Percentiles rank a stretch among this genome's conserved stretches.
These are phyloP conservation scores for Neoboletus subvelutipes DNA, from an alignment of 768 basidiomycete species.

Conservation along the genomic window DNA sequence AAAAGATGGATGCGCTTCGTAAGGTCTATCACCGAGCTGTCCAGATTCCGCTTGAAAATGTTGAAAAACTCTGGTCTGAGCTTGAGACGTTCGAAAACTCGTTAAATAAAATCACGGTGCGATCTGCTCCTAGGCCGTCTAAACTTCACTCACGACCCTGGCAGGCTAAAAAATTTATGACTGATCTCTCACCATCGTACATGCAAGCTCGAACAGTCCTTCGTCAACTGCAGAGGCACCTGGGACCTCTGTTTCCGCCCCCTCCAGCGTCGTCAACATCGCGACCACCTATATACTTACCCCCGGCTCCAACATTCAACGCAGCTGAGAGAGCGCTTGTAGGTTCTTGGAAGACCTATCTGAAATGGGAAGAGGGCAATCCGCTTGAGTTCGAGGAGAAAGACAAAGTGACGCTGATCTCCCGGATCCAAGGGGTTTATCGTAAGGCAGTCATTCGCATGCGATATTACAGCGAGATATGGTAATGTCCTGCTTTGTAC, in stretches of 20 bases:
- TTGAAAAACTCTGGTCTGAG: conserved; percentile 92
- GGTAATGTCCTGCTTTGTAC: conserved; percentile 46
- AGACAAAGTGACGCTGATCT: conserved; percentile 63
- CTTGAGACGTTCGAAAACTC: conserved; percentile 89
- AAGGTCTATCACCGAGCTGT: conserved; percentile 93
- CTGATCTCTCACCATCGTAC: conserved; percentile 87
- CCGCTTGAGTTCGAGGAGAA: conserved; percentile 90
- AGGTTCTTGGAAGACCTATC: conserved; percentile 87
- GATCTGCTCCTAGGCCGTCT: conserved; percentile 15
- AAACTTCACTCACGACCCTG: conserved; percentile 10
- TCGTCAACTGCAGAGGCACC: conserved; percentile 74
- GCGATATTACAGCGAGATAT: conserved; percentile 94
- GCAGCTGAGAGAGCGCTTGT: conserved; percentile 69
- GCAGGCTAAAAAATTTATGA: conserved; percentile 93
- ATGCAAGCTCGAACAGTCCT: conserved; percentile 93
- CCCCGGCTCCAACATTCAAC: conserved; percentile 71
- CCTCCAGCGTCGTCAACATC: conserved; percentile 42
- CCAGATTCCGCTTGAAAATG: conserved; percentile 90
- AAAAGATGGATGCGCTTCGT: conserved; percentile 90
- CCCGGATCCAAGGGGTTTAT: conserved; percentile 78
- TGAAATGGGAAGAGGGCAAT: conserved; percentile 95
- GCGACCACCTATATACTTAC: conserved; percentile 54
- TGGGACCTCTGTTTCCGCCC: conserved; percentile 58
- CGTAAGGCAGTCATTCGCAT: conserved; percentile 87
- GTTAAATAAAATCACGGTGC: conserved; percentile 82